Conservation (phyloP, 2,329 filamentous ascomycete species). For the Aspergillus phoenicis region DNA sequence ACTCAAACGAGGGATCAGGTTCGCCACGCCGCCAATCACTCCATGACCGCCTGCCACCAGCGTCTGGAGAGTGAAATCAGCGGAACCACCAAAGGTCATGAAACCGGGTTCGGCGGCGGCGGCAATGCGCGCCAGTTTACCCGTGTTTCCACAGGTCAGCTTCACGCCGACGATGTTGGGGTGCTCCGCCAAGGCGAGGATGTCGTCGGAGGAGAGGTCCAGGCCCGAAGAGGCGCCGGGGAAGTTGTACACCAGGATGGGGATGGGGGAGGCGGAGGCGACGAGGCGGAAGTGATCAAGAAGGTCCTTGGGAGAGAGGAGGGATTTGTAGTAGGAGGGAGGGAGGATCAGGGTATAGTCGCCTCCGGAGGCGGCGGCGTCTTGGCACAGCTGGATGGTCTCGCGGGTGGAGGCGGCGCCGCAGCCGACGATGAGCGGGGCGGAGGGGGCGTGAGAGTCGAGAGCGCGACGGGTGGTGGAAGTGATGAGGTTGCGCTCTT, state of each 20-base stretch:
- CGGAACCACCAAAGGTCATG: conserved; percentile 85
- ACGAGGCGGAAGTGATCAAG: conserved; percentile 68
- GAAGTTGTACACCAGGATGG: conserved; percentile 73
- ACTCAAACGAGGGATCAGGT: conserved; percentile 81
- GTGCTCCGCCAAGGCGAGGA: conserved; percentile 60
- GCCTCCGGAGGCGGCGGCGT: conserved; percentile 69
- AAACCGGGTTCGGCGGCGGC: conserved; percentile 57
- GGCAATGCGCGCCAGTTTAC: conserved; percentile 67
- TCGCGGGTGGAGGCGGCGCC: conserved; percentile 74
- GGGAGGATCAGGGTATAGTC: conserved; percentile 77
- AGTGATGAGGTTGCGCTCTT: conserved; percentile 70
- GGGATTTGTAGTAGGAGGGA: conserved; percentile 71
- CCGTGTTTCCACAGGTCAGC: conserved; percentile 73
- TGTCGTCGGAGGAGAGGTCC: conserved; percentile 68
- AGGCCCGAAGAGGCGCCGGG: conserved; percentile 68
- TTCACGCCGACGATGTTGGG: conserved; percentile 71
- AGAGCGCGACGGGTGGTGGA: conserved; percentile 69
- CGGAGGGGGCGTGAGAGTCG: conserved; percentile 62
- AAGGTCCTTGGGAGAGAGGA: conserved; percentile 64
- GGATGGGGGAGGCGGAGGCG: conserved; percentile 62
- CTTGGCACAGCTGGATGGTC: conserved; percentile 68
- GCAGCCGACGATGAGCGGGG: conserved; percentile 76
- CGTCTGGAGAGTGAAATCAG: conserved; percentile 84
- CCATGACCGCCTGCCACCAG: conserved; percentile 76
- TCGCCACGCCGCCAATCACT: conserved; percentile 83